Conservation (phyloP, 805 yeast genomes). For the Metschnikowia lachancei region DNA sequence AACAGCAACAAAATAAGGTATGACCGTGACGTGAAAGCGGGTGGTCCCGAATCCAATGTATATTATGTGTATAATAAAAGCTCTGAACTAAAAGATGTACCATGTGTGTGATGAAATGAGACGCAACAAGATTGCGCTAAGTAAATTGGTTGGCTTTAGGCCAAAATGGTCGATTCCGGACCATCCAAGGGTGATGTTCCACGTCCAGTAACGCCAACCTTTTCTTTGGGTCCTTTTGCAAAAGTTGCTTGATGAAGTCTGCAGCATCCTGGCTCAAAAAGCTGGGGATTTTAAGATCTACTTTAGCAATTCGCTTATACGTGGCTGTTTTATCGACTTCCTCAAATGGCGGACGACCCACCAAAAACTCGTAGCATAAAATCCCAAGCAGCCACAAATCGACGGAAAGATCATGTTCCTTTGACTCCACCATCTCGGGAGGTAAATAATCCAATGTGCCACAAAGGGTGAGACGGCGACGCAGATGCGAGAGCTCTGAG, state of each 20-base stretch:
- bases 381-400: conserved; percentile 95
- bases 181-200: conserved; percentile 80
- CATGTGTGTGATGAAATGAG: not conserved
- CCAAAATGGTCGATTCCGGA: conserved; percentile 65
- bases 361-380: conserved; percentile 77
- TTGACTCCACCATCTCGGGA: conserved; percentile 89
- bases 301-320: conserved; percentile 72
- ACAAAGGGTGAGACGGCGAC: conserved; percentile 64
- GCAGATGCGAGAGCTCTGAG: conserved; percentile 12
- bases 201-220: conserved; percentile 63
- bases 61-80: conserved; percentile 4
- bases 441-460: conserved; percentile 94
- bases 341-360: conserved; percentile 91
- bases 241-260: conserved; percentile 62
- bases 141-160: conserved; percentile 18
- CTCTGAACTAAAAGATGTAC: not conserved
- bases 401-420: conserved; percentile 71
- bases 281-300: conserved; percentile 72
- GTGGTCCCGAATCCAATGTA: not conserved
- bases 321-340: conserved; percentile 76
- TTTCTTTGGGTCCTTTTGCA: conserved; percentile 66
- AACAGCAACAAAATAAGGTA: conserved; percentile 4
- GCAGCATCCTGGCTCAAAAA: conserved; percentile 71
- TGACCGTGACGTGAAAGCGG: not conserved
- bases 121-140: not conserved